Evolutionary conservation across 1,139 yeast species (phyloP).

Genomic region (Suhomyces bolitotheri): DNA sequence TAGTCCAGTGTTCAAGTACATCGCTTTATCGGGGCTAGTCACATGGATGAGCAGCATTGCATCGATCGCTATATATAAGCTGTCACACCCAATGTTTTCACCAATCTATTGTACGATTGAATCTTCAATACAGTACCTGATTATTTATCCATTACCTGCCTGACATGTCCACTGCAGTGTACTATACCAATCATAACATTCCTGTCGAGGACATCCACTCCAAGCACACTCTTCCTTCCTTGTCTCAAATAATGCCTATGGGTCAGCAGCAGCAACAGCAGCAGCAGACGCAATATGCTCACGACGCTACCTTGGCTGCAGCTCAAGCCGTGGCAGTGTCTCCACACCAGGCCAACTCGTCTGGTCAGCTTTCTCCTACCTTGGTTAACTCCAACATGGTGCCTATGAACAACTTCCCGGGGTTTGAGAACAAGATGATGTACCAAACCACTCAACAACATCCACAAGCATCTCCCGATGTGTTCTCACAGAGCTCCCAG

Average conservation of each 20-base stretch:
- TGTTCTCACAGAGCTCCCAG: constrained; percentile 26
- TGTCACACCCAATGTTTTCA: constrained; percentile 2
- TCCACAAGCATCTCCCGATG: constrained; percentile 22
- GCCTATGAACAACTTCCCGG: constrained; percentile 10
- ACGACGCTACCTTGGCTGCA: constrained; percentile 16
- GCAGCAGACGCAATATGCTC: constrained; percentile 15
- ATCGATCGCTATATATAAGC: constrained; percentile 8
- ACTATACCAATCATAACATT: constrained; percentile 30
- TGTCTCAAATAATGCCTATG: constrained; percentile 36
- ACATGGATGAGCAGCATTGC: constrained; percentile 8
- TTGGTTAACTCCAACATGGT: constrained; percentile 14
- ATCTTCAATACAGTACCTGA: neutral
- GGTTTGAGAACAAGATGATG: constrained; percentile 17
- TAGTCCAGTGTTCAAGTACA: constrained; percentile 8
- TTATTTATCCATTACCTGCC: neutral
- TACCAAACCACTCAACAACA: constrained; percentile 14
- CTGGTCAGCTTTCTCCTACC: constrained; percentile 13
- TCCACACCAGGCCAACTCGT: constrained; percentile 6
- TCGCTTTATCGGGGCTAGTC: constrained; percentile 11
- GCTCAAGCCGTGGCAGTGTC: constrained; percentile 15
- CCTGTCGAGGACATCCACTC: constrained; percentile 31
- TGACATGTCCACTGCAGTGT: constrained; percentile 34
- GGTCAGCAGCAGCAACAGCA: constrained; percentile 20
- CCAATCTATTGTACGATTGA: constrained; percentile 1
- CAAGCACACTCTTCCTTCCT: constrained; percentile 35